A percentile compares a stretch with the other conserved stretches of the same genome.
phyloP scores from a whole-genome alignment of 2,329 filamentous ascomycete species.

The Alternaria metachromatica region DNA sequence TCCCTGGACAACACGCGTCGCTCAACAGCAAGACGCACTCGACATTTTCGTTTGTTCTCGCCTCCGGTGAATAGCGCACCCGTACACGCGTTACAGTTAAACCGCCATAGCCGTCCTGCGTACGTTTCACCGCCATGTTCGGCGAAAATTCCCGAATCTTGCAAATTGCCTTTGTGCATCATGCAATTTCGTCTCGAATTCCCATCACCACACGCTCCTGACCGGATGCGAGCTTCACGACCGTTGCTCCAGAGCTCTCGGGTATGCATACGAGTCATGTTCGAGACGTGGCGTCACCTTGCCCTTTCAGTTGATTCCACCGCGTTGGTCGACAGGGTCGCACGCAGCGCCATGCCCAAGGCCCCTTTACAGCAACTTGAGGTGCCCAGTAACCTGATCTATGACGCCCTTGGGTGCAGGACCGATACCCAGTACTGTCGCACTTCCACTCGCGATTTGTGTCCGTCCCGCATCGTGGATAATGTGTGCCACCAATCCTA shows the following conservation, averaged over 20 bases:
- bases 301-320: neutral
- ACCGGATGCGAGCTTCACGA: neutral
- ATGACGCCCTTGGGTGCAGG: slow-evolving; percentile 83
- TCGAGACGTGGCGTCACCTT: neutral
- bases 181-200: neutral
- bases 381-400: slow-evolving; percentile 80
- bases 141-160: neutral
- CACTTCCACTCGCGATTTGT: slow-evolving; percentile 91
- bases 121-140: neutral
- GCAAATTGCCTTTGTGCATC: neutral
- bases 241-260: neutral
- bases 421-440: slow-evolving; percentile 82
- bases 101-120: neutral
- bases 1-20: neutral
- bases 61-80: neutral
- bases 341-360: neutral
- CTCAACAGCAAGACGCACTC: neutral
- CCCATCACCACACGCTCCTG: neutral
- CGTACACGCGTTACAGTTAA: neutral
- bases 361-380: slow-evolving; percentile 75
- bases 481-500: slow-evolving; percentile 86
- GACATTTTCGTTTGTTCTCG: neutral
- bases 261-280: slow-evolving; percentile 6
- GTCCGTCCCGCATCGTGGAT: slow-evolving; percentile 96
- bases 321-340: neutral